Evolutionary conservation across 202 grass and related monocot genomes (phyloP).

Genomic region (Saccharum hybrid): DNA sequence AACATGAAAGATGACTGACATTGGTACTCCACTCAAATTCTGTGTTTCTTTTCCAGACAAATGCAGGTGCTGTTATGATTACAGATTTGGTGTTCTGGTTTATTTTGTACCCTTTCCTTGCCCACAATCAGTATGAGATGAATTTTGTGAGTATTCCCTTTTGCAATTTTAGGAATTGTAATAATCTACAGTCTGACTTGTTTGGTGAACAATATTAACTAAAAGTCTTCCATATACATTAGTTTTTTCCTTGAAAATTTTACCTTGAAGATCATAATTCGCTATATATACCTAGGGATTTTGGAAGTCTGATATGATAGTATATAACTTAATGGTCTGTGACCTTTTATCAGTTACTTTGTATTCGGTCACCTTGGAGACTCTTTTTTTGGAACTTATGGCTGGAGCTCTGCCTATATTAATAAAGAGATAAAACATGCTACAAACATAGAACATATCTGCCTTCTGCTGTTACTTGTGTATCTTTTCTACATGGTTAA

Average conservation of each 20-base stretch:
- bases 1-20: neutral
- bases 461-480: neutral
- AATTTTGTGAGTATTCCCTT: conserved; percentile 70
- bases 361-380: neutral
- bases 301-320: neutral
- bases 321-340: neutral
- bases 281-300: neutral
- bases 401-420: neutral
- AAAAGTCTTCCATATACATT: neutral
- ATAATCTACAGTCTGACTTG: neutral
- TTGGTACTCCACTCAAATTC: conserved; percentile 7
- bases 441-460: neutral
- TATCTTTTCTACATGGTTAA: neutral
- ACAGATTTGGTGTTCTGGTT: conserved; percentile 92
- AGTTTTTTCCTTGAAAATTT: neutral
- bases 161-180: neutral
- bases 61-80: conserved; percentile 87
- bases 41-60: conserved; percentile 65
- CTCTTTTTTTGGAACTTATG: neutral
- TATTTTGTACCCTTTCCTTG: conserved; percentile 87
- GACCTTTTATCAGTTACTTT: neutral
- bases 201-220: conserved; percentile 16
- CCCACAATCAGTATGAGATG: conserved; percentile 68
- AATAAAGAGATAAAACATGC: neutral
- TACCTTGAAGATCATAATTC: neutral